A percentile compares a stretch with the other conserved stretches of the same genome.
phyloP scores from a whole-genome alignment of 257 asterid genomes.

The Jaltomata sinuosa region DNA sequence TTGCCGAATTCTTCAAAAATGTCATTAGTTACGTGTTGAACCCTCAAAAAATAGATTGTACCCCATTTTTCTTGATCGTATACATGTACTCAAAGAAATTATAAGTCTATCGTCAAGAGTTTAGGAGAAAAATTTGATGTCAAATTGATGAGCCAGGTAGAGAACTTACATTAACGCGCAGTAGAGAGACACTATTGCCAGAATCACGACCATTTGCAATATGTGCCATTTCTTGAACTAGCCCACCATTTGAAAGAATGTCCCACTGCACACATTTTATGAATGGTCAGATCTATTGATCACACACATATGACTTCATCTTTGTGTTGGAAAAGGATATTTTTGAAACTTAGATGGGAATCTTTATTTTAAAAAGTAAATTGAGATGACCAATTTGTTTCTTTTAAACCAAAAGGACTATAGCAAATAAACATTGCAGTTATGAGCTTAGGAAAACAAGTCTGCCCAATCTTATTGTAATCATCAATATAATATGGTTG shows the following conservation, averaged over 20 bases:
- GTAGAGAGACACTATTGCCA: slow-evolving; percentile 35
- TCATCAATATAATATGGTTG: too few relatives aligned
- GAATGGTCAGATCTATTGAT: neutral
- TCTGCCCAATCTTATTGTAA: too few relatives aligned
- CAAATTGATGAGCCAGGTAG: neutral
- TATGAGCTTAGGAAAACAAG: too few relatives aligned
- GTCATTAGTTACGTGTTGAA: neutral
- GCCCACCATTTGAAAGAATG: slow-evolving; percentile 41
- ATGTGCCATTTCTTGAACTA: slow-evolving; percentile 51
- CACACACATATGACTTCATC: neutral
- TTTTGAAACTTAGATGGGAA: neutral
- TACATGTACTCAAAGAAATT: neutral
- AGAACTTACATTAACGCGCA: slow-evolving; percentile 35
- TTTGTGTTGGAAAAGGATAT: too few relatives aligned
- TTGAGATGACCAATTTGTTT: neutral
- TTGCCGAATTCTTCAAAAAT: neutral
- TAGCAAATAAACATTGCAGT: too few relatives aligned
- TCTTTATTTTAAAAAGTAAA: too few relatives aligned
- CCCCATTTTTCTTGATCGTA: neutral
- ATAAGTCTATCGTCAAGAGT: neutral
- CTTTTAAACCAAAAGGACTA: too few relatives aligned
- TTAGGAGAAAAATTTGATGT: neutral
- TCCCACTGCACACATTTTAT: slow-evolving; percentile 31
- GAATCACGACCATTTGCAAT: slow-evolving; percentile 52
- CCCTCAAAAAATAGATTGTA: neutral